Evolutionary conservation across 148 eudicot species (phyloP), one percentile per base, ranked within the genome.

Genomic region (Persicaria tinctoria): DNA sequence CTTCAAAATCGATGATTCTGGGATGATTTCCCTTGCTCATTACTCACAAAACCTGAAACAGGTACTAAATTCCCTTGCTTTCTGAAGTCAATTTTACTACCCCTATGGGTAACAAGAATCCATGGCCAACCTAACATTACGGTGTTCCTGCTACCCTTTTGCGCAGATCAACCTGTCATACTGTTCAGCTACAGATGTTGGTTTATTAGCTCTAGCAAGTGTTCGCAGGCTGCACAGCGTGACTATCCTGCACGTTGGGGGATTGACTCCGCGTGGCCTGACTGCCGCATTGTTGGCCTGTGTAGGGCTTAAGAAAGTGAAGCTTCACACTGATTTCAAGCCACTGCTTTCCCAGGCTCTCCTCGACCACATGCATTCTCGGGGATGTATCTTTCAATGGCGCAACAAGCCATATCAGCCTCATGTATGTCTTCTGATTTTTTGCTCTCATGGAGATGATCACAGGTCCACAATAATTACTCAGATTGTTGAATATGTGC

Each of bases 351-450:
- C 98, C 12, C 81, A 74, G 49, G 79, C 73, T 50, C 88, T 93
- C 59, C 73, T 93, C 50, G 82, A 87, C 62, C 93, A 93, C 76
- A 74, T 93, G 38, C 90, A 90, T 80, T 84, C 90, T 51, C 91
- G 96, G 4, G 98, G 98, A 44, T 93, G 96, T 81, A 74, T 74
- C 57, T 87, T 92, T 49, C 87, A 83, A 17, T 92, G 93, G 93
- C 83, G 90, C 75, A 89, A 88, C 53, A 92, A 92, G 78, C 74
- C 69, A 23, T 86, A 88, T 77, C 93, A 90, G 97, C 41, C 41
- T 32, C 41, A 32, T 32, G 41, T 32, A 32, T 1, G 41, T 32
- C 41, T 32, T 32, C 41, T 32, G 41, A 32, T 32, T 32, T 32
- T 32, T 32, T 32, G 41, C 41, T 32, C 41, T 32, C 41, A 32